A percentile compares a stretch with the other conserved stretches of the same genome.
These are phyloP conservation scores for Saccharomycopsis schoenii DNA, from an alignment of 805 yeast species.

Conservation along the genomic window DNA sequence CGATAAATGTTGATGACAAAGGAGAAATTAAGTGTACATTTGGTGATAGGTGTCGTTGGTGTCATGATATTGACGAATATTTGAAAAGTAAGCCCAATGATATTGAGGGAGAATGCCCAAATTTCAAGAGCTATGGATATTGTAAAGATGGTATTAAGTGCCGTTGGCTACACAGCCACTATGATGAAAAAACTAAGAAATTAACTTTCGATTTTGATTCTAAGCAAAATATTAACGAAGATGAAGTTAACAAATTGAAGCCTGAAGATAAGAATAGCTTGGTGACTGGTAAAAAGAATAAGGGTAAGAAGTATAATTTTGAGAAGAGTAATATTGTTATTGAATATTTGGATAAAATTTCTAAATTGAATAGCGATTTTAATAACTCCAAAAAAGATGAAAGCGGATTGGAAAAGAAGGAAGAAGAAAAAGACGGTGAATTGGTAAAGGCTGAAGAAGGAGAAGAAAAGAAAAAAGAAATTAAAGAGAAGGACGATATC, in stretches of 20 bases:
- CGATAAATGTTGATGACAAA: constrained; percentile 43
- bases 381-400: constrained; percentile 23
- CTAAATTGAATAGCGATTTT: constrained; percentile 30
- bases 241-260: constrained; percentile 57
- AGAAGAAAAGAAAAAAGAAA: constrained; percentile 23
- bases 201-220: constrained; percentile 35
- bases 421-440: constrained; percentile 27
- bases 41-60: constrained; percentile 59
- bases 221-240: constrained; percentile 27
- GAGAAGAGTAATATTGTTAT: constrained; percentile 46
- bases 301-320: constrained; percentile 50
- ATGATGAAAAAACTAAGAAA: constrained; percentile 34
- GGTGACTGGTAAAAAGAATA: constrained; percentile 16
- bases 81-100: constrained; percentile 60
- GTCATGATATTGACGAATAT: constrained; percentile 65
- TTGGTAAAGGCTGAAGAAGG: too few species aligned
- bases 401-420: not conserved
- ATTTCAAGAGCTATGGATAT: constrained; percentile 66
- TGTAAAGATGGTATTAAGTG: constrained; percentile 93
- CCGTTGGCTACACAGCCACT: constrained; percentile 78
- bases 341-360: constrained; percentile 54
- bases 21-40: constrained; percentile 38
- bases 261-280: constrained; percentile 33
- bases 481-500: constrained; percentile 14
- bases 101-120: constrained; percentile 76